Base-by-base conservation (phyloP, 140 eudicot genomes). In the Stevia rebaudiana region DNA sequence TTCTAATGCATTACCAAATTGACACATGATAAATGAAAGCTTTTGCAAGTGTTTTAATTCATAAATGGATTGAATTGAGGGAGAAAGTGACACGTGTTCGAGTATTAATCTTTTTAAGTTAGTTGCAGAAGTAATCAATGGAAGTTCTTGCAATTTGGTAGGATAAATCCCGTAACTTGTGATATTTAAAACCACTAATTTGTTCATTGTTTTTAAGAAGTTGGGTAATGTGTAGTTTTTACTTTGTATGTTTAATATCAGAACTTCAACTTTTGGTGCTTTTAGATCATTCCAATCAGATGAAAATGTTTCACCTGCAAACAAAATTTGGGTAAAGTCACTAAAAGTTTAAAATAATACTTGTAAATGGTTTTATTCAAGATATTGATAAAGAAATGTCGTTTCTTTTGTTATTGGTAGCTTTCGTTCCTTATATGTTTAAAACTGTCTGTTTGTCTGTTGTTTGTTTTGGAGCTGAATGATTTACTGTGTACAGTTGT, bases 11-110 rank as follows among this genome's bases (percentile, higher is more conserved):
- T 69, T 43, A 17, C 61, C 68, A 1, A 65, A 67, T 71, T 76
- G 73, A 2, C 82, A 80, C 79, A 80, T 57, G 48, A 65, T 68
- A 21, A 80, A 62, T n/a, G 85, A 80, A 68, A 80, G 65, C 59
- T 80, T 80, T 30, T 23, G 58, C 53, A 80, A 57, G 41, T 64
- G 67, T 30, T 41, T 51, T 68, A 76, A 8, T 40, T 71, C 36
- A 15, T 61, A 46, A 39, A 56, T 31, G 54, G 74, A 67, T 48
- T 63, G 69, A 66, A 51, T 11, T 1, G 79, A 67, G 61, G 76
- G 71, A 42, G 79, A 48, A 19, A 80, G 51, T 1, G 76, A 68
- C 61, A 76, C 58, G 53, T 74, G 79, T 28, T 80, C 79, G 11
- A 80, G 64, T 64, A 82, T 72, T 33, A 80, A 24, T 37, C 82